Percentiles rank a stretch among this genome's conserved stretches.
Conservation (phyloP, 202 grass and related monocot species). For the Carex arenaria region DNA sequence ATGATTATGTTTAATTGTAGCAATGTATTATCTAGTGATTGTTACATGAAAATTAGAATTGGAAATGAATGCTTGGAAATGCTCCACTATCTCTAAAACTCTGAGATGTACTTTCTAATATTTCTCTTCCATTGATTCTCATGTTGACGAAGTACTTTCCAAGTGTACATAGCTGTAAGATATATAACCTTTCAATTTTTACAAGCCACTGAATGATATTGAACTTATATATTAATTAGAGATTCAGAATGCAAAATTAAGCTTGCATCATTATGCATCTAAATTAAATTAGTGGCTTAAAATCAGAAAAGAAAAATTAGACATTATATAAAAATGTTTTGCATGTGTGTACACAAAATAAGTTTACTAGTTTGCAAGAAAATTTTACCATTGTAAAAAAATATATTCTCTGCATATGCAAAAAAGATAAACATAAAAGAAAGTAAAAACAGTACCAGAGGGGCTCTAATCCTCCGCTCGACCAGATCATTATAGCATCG, state of each 20-base stretch:
- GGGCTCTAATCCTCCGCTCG: neutral
- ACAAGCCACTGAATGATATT: neutral
- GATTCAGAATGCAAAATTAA: neutral
- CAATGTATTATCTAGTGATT: neutral
- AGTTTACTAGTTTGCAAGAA: neutral
- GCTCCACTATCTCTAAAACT: neutral
- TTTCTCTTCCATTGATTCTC: neutral
- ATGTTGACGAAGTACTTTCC: neutral
- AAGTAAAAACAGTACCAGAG: neutral
- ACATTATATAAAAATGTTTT: neutral
- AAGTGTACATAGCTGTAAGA: neutral
- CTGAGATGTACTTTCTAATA: neutral
- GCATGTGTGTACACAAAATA: neutral
- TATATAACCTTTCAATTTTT: neutral
- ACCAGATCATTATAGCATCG: neutral
- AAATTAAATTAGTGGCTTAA: neutral
- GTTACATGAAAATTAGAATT: neutral
- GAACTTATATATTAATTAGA: neutral
- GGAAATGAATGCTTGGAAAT: neutral
- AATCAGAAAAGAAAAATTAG: neutral
- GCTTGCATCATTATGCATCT: neutral
- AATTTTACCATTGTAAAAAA: neutral
- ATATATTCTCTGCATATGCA: neutral
- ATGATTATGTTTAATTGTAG: neutral
- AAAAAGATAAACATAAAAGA: neutral